Evolutionary conservation across 2,329 filamentous ascomycete species (phyloP).

Genomic region (Pezicula radicicola): DNA sequence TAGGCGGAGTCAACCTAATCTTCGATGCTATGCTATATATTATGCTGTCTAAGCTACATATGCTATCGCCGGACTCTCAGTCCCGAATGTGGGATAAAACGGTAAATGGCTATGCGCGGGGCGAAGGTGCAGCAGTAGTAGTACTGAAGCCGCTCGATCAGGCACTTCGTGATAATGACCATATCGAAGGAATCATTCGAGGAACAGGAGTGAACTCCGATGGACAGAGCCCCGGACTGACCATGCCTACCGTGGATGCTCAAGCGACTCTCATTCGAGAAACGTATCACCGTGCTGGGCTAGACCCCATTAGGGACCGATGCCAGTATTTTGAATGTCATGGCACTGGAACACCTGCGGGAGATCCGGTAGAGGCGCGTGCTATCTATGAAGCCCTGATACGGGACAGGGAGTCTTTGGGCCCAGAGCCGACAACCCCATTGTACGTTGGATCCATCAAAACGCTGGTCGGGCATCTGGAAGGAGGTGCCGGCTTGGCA

Average conservation of each 20-base stretch:
- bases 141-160: too few species aligned
- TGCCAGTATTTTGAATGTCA: slow-evolving; percentile 11
- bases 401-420: slow-evolving; percentile 1
- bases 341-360: slow-evolving; percentile 13
- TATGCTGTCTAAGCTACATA: too few species aligned
- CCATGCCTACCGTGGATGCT: slow-evolving; percentile 43
- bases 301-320: not conserved
- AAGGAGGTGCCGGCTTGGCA: too few species aligned
- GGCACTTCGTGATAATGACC: too few species aligned
- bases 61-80: too few species aligned
- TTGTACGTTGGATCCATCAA: slow-evolving; percentile 15
- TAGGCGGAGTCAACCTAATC: too few species aligned
- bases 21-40: too few species aligned
- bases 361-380: slow-evolving; percentile 13
- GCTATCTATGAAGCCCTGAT: slow-evolving; percentile 1
- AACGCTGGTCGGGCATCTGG: slow-evolving; percentile 16
- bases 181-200: slow-evolving; percentile 36
- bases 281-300: not conserved
- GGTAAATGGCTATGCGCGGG: too few species aligned
- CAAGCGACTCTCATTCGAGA: slow-evolving; percentile 26
- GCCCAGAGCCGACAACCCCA: too few species aligned
- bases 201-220: slow-evolving; percentile 53
- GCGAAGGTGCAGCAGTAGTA: too few species aligned
- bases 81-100: too few species aligned
- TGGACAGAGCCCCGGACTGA: slow-evolving; percentile 55